Evolutionary conservation across 768 basidiomycete genomes (phyloP).

Genomic region (Lactifluus hygrophoroides): DNA sequence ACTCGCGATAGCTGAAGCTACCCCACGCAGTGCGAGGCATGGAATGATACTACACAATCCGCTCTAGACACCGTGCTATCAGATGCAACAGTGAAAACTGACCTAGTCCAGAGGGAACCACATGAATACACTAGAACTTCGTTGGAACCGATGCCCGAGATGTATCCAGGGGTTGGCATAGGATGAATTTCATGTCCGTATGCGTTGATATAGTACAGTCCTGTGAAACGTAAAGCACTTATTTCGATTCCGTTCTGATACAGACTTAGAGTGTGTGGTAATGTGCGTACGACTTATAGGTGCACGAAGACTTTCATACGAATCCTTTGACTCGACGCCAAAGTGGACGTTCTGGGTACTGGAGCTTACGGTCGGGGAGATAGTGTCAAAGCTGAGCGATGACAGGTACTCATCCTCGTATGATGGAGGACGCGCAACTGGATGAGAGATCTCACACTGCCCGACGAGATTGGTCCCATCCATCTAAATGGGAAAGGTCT

Average conservation of each 20-base stretch:
- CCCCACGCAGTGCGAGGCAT: slow-evolving; percentile 76
- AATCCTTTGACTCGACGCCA: slow-evolving; percentile 42
- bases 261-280: no score
- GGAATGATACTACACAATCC: slow-evolving; percentile 63
- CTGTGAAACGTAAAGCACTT: slow-evolving; percentile 30
- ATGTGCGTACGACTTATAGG: slow-evolving; percentile 47
- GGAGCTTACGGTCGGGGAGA: slow-evolving; percentile 38
- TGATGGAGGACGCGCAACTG: slow-evolving; percentile 33
- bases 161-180: slow-evolving; percentile 72
- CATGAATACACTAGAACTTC: slow-evolving; percentile 84
- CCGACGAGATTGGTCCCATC: slow-evolving; percentile 75
- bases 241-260: background rate
- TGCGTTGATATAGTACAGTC: slow-evolving; percentile 81
- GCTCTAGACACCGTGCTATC: background rate
- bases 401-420: slow-evolving; percentile 24
- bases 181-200: slow-evolving; percentile 93
- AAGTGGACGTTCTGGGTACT: slow-evolving; percentile 60
- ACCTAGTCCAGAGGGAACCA: slow-evolving; percentile 94
- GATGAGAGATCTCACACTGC: slow-evolving; percentile 92
- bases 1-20: slow-evolving; percentile 67
- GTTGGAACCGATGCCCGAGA: slow-evolving; percentile 49
- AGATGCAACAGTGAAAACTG: background rate
- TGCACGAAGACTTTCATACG: slow-evolving; percentile 48
- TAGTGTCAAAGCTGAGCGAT: slow-evolving; percentile 6
- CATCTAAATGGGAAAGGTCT: slow-evolving; percentile 36